phyloP scores from a whole-genome alignment of 169 alveolate species.

The Nephromyces sp. region DNA sequence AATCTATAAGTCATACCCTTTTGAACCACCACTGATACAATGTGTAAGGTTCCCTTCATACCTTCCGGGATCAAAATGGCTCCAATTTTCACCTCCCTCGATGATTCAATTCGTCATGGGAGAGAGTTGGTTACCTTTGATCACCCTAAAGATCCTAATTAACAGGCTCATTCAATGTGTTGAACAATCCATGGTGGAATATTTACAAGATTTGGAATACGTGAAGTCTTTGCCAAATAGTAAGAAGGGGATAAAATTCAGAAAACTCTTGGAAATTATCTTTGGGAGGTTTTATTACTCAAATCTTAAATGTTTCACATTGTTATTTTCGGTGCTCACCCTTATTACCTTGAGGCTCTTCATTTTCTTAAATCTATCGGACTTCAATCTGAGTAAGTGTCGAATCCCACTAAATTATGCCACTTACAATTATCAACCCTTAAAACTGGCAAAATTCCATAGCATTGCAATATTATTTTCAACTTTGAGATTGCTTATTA shows the following conservation, averaged over 20 bases:
- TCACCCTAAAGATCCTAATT: background rate
- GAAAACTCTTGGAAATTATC: background rate
- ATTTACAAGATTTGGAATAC: background rate
- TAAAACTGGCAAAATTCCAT: background rate
- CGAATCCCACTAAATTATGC: slow-evolving; percentile 23
- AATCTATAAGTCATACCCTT: background rate
- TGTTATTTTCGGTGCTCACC: background rate
- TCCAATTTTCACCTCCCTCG: background rate
- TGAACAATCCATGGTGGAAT: background rate
- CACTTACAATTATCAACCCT: background rate
- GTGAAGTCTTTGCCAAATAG: background rate
- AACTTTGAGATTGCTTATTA: background rate
- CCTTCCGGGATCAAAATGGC: background rate
- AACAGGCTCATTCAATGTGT: background rate
- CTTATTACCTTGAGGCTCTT: background rate
- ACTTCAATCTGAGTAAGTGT: background rate
- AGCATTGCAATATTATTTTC: background rate
- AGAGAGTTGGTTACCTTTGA: background rate
- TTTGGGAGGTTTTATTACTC: background rate
- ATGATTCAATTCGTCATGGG: background rate
- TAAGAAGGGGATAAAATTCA: background rate
- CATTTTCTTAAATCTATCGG: background rate
- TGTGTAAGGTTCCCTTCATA: background rate
- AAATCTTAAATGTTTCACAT: background rate
- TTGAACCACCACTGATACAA: background rate